Evolutionary conservation across 306 rosid species (phyloP), one percentile per base, ranked within the genome.

Genomic region (Calophaca sinica): DNA sequence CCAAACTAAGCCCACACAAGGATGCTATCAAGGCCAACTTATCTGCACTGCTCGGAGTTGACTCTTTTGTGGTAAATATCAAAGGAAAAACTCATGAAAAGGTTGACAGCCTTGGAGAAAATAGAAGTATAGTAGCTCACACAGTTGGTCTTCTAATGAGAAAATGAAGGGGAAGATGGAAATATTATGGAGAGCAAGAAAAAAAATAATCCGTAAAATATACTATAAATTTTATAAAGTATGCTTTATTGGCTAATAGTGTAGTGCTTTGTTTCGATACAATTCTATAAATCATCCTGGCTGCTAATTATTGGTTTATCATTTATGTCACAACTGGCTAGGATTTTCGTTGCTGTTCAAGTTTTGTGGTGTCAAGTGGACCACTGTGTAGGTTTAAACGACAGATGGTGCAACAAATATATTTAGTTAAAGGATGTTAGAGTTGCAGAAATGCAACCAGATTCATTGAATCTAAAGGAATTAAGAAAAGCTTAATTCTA

Each of bases 41-140:
- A 69, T 87, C 98, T 68, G 80, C 90, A 68, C 87, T 96, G 71
- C 96, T 96, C 33, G 98, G 97, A 79, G 98, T 86, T 3, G 97
- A 96, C 85, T 83, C 91, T 11, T 77, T 96, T 42, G 91, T 90
- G 29, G 98, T 96, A 70, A 96, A 92, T 81, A 88, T 92, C 69
- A 96, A 96, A 68, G 99, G 97, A 38, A 96, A 96, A 86, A 92
- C 99, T 68, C 99, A 92, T 78, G 99, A 96, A 83, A 96, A 90
- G 73, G 98, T 96, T 5, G 99, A 92, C 78, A 92, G 98, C 82
- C 96, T 96, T 10, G 99, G 99, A 44, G 99, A 96, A 80, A 92
- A 92, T 51, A 81, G 99, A 82, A 92, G 99, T 59, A 90, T 96
- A 82, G 99, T 96, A 3, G 99, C 98, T 70, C 99, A 96, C 84